These are phyloP conservation scores for Brassica cretica DNA, from an alignment of 345 rosid species.

Conservation along the genomic window DNA sequence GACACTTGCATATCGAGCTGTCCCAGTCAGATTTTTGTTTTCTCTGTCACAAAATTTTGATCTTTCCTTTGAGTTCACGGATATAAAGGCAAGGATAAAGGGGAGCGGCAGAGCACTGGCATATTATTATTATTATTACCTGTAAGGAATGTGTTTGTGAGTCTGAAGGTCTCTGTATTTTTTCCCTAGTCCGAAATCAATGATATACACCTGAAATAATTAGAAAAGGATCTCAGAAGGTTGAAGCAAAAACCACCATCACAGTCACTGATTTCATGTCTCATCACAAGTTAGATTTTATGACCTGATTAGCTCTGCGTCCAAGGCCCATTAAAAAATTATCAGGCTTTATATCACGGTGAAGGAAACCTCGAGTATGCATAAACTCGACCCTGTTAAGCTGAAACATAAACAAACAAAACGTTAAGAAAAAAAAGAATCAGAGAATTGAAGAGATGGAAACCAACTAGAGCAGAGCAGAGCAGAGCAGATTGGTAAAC, in stretches of 20 bases:
- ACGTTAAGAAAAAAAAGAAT: background rate
- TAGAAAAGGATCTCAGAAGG: background rate
- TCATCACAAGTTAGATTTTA: background rate
- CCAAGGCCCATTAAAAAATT: conserved; percentile 88
- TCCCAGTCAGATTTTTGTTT: conserved; percentile 83
- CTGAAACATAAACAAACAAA: conserved; percentile 40
- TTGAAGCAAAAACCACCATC: conserved; percentile 13
- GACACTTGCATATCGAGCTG: conserved; percentile 90
- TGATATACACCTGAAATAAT: conserved; percentile 56
- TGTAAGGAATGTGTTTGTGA: conserved; percentile 82
- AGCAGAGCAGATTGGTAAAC: conserved; percentile 24
- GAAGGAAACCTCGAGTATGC: conserved; percentile 82
- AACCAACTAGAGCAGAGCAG: conserved; percentile 1
- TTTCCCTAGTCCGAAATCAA: conserved; percentile 84
- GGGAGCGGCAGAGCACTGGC: background rate
- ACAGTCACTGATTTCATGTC: background rate
- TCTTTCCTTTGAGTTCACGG: background rate
- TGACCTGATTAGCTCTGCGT: conserved; percentile 78
- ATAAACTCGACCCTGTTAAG: conserved; percentile 79
- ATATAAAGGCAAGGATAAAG: background rate
- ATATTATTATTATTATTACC: conserved; percentile 45
- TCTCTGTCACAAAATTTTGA: conserved; percentile 47
- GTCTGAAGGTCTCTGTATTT: conserved; percentile 87
- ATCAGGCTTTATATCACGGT: conserved; percentile 91
- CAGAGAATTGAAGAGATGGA: background rate